These are phyloP conservation scores for Termitomyces sp. DNA, from an alignment of 768 basidiomycete species.

Conservation along the genomic window DNA sequence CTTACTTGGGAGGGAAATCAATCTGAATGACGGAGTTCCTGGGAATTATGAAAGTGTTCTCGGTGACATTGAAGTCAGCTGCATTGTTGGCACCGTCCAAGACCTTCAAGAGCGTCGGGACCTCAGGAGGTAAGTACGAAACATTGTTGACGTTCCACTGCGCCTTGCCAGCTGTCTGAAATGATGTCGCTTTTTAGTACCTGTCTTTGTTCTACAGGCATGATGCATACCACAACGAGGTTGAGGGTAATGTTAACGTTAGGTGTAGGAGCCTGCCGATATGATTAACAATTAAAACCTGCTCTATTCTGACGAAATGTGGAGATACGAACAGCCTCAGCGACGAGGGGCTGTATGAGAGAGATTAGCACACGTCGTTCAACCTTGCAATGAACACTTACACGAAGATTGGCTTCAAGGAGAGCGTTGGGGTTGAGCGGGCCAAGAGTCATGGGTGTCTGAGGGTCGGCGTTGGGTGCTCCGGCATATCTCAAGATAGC, in stretches of 20 bases:
- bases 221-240: slow-evolving; percentile 16
- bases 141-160: slow-evolving; percentile 29
- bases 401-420: slow-evolving; percentile 20
- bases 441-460: slow-evolving; percentile 18
- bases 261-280: slow-evolving; percentile 15
- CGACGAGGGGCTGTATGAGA: background rate
- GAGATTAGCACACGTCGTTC: background rate
- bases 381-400: background rate
- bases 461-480: slow-evolving; percentile 25
- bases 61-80: slow-evolving; percentile 25
- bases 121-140: slow-evolving; percentile 24
- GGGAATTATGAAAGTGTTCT: slow-evolving; percentile 35
- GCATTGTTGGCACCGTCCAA: slow-evolving; percentile 25
- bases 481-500: slow-evolving; percentile 32
- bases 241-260: slow-evolving; percentile 22
- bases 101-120: slow-evolving; percentile 27
- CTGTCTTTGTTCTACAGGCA: background rate
- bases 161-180: slow-evolving; percentile 17
- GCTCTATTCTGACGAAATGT: background rate
- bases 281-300: background rate
- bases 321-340: background rate
- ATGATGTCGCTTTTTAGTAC: background rate
- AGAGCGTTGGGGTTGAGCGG: slow-evolving; percentile 18
- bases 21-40: slow-evolving; percentile 33
- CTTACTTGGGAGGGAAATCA: slow-evolving; percentile 24